phyloP scores from a whole-genome alignment of 2,329 filamentous ascomycete genomes.

The Fusarium continuum region DNA sequence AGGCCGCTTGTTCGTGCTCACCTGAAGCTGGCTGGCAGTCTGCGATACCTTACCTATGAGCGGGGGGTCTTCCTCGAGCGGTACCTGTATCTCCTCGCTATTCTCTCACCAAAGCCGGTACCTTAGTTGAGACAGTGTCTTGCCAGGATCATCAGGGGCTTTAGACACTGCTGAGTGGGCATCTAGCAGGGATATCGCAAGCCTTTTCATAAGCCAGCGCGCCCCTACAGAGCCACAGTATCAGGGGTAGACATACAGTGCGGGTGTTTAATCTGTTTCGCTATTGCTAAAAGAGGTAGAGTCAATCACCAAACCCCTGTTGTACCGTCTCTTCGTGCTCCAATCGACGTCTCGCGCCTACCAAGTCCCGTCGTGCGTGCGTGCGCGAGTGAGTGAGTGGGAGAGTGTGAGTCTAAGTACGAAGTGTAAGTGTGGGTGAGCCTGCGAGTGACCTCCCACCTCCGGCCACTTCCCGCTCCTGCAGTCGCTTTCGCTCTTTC shows the following conservation, averaged over 20 bases:
- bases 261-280: constrained; percentile 39
- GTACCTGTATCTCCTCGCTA: neutral
- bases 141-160: constrained; percentile 22
- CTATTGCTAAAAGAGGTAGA: constrained; percentile 36
- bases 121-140: constrained; percentile 20
- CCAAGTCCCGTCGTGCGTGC: no score
- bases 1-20: constrained; percentile 31
- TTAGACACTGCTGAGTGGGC: constrained; percentile 27
- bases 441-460: constrained; percentile 36
- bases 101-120: constrained; percentile 3
- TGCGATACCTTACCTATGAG: constrained; percentile 29
- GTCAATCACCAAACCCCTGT: constrained; percentile 35
- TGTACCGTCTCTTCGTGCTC: constrained; percentile 33
- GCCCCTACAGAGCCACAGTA: constrained; percentile 3
- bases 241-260: constrained; percentile 37
- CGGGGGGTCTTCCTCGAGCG: constrained; percentile 2
- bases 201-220: constrained; percentile 13
- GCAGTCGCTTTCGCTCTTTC: constrained; percentile 36
- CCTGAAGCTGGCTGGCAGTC: constrained; percentile 35
- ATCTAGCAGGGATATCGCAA: constrained; percentile 10
- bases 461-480: constrained; percentile 23
- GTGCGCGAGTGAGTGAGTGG: constrained; percentile 11
- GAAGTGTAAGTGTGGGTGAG: neutral
- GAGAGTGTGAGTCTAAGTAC: neutral
- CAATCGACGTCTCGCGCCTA: constrained; percentile 36